Evolutionary conservation across 2,329 filamentous ascomycete genomes (phyloP).

Genomic region (Lasiodiplodia hormozganensis): DNA sequence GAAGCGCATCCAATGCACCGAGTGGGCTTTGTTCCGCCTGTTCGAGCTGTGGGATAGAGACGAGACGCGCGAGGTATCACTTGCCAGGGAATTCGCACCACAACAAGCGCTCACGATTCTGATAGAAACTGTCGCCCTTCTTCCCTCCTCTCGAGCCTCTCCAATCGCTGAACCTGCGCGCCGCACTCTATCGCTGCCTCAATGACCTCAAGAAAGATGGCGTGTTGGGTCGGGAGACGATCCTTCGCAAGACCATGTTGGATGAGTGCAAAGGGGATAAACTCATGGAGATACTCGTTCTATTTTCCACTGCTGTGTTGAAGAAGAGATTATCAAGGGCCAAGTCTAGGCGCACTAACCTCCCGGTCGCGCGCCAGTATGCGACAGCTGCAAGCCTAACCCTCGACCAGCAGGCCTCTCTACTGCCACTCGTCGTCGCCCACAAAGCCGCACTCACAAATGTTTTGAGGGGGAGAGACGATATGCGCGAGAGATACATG

Average conservation of each 20-base stretch:
- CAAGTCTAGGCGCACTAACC: constrained; percentile 51
- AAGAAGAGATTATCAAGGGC: constrained; percentile 67
- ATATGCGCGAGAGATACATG: constrained; percentile 63
- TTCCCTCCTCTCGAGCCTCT: constrained; percentile 90
- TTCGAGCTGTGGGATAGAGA: constrained; percentile 84
- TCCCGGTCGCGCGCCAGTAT: constrained; percentile 59
- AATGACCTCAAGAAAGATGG: constrained; percentile 90
- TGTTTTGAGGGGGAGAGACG: constrained; percentile 66
- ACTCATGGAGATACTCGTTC: constrained; percentile 82
- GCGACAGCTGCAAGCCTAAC: constrained; percentile 49
- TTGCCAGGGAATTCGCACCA: neutral
- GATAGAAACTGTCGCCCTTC: constrained; percentile 83
- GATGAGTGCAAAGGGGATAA: constrained; percentile 95
- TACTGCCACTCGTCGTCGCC: constrained; percentile 74
- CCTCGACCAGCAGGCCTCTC: constrained; percentile 42
- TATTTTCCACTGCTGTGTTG: constrained; percentile 83
- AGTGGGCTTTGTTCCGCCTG: constrained; percentile 90
- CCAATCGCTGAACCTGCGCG: constrained; percentile 88
- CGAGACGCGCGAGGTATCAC: constrained; percentile 72
- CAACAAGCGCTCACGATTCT: neutral
- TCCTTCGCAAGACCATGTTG: constrained; percentile 91
- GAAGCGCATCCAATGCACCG: constrained; percentile 79
- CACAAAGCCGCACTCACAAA: constrained; percentile 72
- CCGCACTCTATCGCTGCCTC: constrained; percentile 80
- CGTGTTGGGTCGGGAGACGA: constrained; percentile 76